Percentiles rank a stretch among this genome's conserved stretches.
Evolutionary conservation across 1,284 basidiomycete species (phyloP).

Genomic region (Austroboletus novae-zelandiae): DNA sequence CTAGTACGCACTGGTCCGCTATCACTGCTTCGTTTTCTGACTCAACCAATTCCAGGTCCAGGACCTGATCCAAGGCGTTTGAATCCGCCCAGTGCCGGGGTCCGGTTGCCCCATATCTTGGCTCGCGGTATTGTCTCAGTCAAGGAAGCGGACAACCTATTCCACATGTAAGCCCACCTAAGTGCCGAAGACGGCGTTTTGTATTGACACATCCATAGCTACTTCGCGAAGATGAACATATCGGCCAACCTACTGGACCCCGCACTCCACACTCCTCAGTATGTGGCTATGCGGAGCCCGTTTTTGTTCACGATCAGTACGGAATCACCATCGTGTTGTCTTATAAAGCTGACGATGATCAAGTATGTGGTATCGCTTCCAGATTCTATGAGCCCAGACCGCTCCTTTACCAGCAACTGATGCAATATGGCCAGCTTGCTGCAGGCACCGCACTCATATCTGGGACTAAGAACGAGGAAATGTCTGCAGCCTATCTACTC

Average conservation of each 20-base stretch:
- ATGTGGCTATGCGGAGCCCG: slow-evolving; percentile 67
- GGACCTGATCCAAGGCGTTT: slow-evolving; percentile 40
- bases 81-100: slow-evolving; percentile 32
- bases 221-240: slow-evolving; percentile 72
- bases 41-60: slow-evolving; percentile 36
- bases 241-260: slow-evolving; percentile 73
- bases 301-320: slow-evolving; percentile 82
- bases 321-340: slow-evolving; percentile 30
- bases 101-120: slow-evolving; percentile 68
- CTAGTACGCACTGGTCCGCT: slow-evolving; percentile 44
- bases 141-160: slow-evolving; percentile 72
- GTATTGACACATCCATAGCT: slow-evolving; percentile 42
- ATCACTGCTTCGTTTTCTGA: background rate
- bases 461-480: slow-evolving; percentile 73
- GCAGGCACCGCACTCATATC: slow-evolving; percentile 71
- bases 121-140: slow-evolving; percentile 66
- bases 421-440: slow-evolving; percentile 70
- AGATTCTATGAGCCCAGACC: slow-evolving; percentile 67
- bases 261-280: slow-evolving; percentile 70
- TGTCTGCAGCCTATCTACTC: slow-evolving; percentile 70
- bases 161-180: slow-evolving; percentile 62
- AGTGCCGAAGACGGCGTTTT: background rate
- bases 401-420: slow-evolving; percentile 60
- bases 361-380: slow-evolving; percentile 78
- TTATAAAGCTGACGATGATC: slow-evolving; percentile 4